These are phyloP conservation scores for Aspergillus costaricaensis DNA, from an alignment of 2,329 filamentous ascomycete species.

Conservation along the genomic window DNA sequence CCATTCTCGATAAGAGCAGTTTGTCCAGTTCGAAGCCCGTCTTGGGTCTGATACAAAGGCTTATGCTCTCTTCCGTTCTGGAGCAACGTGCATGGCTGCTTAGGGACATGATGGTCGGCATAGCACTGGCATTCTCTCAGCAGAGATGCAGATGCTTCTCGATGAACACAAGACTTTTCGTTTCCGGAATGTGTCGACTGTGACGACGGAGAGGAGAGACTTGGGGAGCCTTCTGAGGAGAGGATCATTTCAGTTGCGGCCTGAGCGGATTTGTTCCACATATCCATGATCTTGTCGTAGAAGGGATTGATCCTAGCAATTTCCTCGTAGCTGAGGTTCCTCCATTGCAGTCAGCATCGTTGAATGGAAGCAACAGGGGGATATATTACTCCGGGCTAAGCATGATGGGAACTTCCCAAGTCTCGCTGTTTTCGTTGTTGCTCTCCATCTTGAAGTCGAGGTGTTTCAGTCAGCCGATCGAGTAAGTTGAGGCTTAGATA, in stretches of 20 bases:
- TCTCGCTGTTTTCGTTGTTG: conserved; percentile 6
- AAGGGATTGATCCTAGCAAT: conserved; percentile 31
- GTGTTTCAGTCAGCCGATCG: not conserved
- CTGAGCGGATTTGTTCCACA: conserved; percentile 22
- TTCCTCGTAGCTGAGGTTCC: conserved; percentile 28
- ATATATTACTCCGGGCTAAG: conserved; percentile 29
- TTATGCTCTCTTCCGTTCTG: conserved; percentile 17
- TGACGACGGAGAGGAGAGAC: conserved; percentile 19
- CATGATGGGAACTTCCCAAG: conserved; percentile 32
- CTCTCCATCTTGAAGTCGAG: not conserved
- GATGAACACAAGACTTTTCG: conserved; percentile 14
- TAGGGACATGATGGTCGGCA: not conserved
- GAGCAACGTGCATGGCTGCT: conserved; percentile 10
- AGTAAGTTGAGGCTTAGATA: not conserved
- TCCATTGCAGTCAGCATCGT: conserved; percentile 17
- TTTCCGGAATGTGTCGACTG: conserved; percentile 12
- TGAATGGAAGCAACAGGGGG: not conserved
- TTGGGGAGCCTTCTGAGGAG: conserved; percentile 19
- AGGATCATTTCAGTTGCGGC: conserved; percentile 9
- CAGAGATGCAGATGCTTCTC: conserved; percentile 12
- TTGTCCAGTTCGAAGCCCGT: conserved; percentile 13
- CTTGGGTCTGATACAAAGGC: conserved; percentile 14
- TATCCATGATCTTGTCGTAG: conserved; percentile 26
- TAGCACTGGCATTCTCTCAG: conserved; percentile 2
- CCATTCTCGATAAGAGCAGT: conserved; percentile 18